Conservation (phyloP, 1,139 yeast genomes). For the Protomyces lactucae-debilis region DNA sequence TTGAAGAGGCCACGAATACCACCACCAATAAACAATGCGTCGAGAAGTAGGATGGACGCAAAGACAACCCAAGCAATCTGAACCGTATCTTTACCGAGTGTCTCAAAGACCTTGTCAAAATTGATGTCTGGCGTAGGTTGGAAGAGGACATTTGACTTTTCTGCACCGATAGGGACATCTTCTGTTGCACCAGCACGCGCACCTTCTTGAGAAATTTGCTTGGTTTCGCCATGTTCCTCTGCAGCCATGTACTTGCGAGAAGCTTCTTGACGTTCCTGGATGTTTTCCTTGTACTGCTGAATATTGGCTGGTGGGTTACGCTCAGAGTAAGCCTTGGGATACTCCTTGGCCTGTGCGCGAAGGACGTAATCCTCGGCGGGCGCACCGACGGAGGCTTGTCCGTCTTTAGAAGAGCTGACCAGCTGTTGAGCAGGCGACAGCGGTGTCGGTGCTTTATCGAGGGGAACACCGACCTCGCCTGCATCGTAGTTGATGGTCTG, state of each 20-base stretch:
- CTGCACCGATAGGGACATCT: constrained; percentile 23
- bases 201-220: not conserved
- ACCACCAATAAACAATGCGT: constrained; percentile 22
- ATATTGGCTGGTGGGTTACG: constrained; percentile 19
- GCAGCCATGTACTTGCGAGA: constrained; percentile 11
- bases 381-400: not conserved
- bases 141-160: constrained; percentile 23
- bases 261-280: constrained; percentile 4
- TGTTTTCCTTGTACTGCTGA: not conserved
- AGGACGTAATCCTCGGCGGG: not conserved
- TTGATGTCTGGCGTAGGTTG: constrained; percentile 25
- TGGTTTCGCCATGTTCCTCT: not conserved
- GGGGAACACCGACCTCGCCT: not conserved
- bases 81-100: constrained; percentile 12
- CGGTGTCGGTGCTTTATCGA: not conserved
- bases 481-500: constrained; percentile 3
- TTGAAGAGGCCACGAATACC: constrained; percentile 19
- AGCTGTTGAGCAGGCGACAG: not conserved
- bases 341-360: constrained; percentile 5
- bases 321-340: constrained; percentile 17
- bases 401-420: not conserved
- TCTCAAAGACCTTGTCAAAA: constrained; percentile 20
- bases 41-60: constrained; percentile 14
- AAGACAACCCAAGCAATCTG: constrained; percentile 8
- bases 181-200: constrained; percentile 23